Evolutionary conservation across 352 stramenopile species (phyloP), one percentile per base, ranked within the genome.

Genomic region (Phytophthora europaea): DNA sequence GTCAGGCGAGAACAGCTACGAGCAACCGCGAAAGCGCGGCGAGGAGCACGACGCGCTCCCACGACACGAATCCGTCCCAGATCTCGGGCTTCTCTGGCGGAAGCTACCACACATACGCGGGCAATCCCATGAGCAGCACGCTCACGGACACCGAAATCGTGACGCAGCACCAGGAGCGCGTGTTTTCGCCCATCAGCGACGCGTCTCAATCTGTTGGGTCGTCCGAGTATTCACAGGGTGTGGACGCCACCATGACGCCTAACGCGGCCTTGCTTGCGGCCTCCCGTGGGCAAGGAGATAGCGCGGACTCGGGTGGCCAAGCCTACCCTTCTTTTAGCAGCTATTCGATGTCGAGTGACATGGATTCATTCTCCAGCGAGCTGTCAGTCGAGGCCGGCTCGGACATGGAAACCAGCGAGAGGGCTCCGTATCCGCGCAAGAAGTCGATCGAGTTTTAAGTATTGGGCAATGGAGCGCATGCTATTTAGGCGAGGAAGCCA

Each of bases 401-500:
- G 40, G 79, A 78, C n/a, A 45, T 73, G 47, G 65, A 76, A 22
- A 62, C 67, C 23, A 54, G 40, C 55, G 55, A 56, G 16, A 67
- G 45, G 12, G 72, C 66, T 20, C 26, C 62, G 18, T 78, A 69
- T 48, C 80, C 78, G 22, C 78, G 70, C 40, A 88, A 87, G 64
- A 76, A 82, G 51, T 87, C 80, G 5, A 85, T 81, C 61, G 80
- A 87, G 50, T 87, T 87, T 70, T 87, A 77, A 66, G 12, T 61
- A 61, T 60, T 66, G 48, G 40, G 56, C 56, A 45, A 59, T 63
- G 38, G 50, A 67, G 13, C 54, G 48, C 26, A 23, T 51, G 40
- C 20, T 72, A 76, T 67, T 68, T 76, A 63, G 54, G 22, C 33
- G 28, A 40, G 34, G 13, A 43, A 12, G 38, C 10, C 40, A 56